Evolutionary conservation across 768 basidiomycete species (phyloP), one percentile per base, ranked within the genome.

Genomic region (Dendrothele bispora): DNA sequence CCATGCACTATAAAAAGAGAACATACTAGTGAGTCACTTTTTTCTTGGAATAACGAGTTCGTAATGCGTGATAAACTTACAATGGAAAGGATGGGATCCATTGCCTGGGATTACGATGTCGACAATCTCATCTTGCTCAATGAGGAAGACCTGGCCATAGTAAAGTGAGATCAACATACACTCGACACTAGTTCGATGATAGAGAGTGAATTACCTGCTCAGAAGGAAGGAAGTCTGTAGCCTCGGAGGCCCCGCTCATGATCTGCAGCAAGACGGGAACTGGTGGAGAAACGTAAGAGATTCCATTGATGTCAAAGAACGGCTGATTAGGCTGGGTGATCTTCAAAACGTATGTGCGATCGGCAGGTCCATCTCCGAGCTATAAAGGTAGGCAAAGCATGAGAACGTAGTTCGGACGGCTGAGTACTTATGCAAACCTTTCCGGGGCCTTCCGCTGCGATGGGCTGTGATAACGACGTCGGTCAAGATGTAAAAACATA

Each of bases 181-280:
- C n/a, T n/a, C n/a, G n/a, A n/a, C n/a, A n/a, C n/a, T n/a, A n/a
- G n/a, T n/a, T n/a, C n/a, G n/a, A n/a, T n/a, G n/a, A n/a, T n/a
- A n/a, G n/a, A n/a, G n/a, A n/a, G n/a, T n/a, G n/a, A n/a, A n/a
- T n/a, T n/a, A n/a, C n/a, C n/a, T 54, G 21, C 20, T 17, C 45
- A n/a, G 63, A 54, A 5, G 79, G 80, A 44, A 79, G 59, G 27
- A 81, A 64, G 21, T 79, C 70, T 17, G 64, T 53, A 1, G 80
- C 70, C 45, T 64, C 59, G 43, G 53, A 61, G 15, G 73, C 72
- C 4, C 79, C 79, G 38, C 72, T 79, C 22, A 80, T 63, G 29
- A 82, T 72, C 47, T 80, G 79, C 37, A 81, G 72, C 21, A 80
- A 70, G 14, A 79, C 70, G 0, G 80, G 79, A 1, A 74, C 58